phyloP scores from a whole-genome alignment of 257 asterid species.

The Fraxinus anomala region DNA sequence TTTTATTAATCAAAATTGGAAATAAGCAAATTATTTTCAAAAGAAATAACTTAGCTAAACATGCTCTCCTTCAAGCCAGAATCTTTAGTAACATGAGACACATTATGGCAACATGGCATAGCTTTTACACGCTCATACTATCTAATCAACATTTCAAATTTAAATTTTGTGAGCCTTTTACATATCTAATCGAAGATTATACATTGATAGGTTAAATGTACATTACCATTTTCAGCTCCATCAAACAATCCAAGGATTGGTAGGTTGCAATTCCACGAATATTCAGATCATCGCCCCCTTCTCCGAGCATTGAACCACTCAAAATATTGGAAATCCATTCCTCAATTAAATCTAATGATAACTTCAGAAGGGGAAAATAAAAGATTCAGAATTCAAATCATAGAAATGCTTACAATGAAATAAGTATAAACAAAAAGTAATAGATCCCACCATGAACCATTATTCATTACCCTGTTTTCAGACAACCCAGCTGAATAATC shows the following conservation, averaged over 20 bases:
- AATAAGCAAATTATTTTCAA: background rate
- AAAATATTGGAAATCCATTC: conserved; percentile 63
- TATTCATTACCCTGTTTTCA: conserved; percentile 63
- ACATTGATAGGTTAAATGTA: background rate
- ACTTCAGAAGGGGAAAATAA: conserved; percentile 37
- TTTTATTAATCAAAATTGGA: background rate
- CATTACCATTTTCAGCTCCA: conserved; percentile 80
- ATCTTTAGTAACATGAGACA: background rate
- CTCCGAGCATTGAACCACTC: conserved; percentile 47
- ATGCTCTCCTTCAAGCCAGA: background rate
- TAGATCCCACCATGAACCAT: background rate
- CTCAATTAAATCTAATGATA: conserved; percentile 86
- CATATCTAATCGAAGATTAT: background rate
- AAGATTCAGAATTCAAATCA: background rate
- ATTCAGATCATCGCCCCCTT: conserved; percentile 42
- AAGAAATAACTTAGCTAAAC: no score
- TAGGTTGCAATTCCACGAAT: conserved; percentile 69
- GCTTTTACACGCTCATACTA: background rate
- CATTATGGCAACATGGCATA: background rate
- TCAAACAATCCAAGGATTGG: conserved; percentile 77
- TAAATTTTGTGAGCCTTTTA: background rate
- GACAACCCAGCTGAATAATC: conserved; percentile 83
- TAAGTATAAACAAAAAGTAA: conserved; percentile 4
- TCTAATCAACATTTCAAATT: background rate
- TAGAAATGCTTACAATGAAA: background rate